A percentile compares a stretch with the other conserved stretches of the same genome.
Evolutionary conservation across 2,329 filamentous ascomycete species (phyloP).

Genomic region (Phoma sp.): DNA sequence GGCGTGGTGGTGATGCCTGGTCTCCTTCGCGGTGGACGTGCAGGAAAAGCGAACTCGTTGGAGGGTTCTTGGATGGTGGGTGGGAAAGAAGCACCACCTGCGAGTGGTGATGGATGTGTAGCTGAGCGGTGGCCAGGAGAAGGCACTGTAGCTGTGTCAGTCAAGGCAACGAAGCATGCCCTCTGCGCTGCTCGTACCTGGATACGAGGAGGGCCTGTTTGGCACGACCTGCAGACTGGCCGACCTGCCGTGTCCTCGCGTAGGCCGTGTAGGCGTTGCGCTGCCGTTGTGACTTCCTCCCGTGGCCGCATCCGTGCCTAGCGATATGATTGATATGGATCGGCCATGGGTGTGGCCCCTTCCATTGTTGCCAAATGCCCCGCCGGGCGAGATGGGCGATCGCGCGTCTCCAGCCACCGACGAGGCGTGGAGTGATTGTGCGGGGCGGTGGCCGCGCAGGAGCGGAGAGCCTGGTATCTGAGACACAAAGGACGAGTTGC

Average conservation of each 20-base stretch:
- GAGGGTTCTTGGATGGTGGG: conserved; percentile 34
- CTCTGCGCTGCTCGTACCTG: conserved; percentile 28
- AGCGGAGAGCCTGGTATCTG: conserved; percentile 34
- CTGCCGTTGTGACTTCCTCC: conserved; percentile 38
- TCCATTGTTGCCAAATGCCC: conserved; percentile 33
- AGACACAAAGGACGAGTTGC: conserved; percentile 45
- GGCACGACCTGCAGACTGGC: conserved; percentile 80
- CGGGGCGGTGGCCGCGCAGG: conserved; percentile 69
- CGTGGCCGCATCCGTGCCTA: conserved; percentile 52
- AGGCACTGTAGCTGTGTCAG: conserved; percentile 34
- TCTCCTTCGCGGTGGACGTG: conserved; percentile 34
- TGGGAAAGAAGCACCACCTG: conserved; percentile 49
- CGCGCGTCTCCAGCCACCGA: conserved; percentile 36
- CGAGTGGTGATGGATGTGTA: conserved; percentile 52
- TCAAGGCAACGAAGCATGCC: background rate
- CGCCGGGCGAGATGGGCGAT: conserved; percentile 31
- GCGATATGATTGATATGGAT: conserved; percentile 58
- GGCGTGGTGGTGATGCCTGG: conserved; percentile 47
- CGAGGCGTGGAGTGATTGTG: conserved; percentile 65
- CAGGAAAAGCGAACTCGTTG: conserved; percentile 39
- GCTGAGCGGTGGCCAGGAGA: conserved; percentile 41
- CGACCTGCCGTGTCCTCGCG: conserved; percentile 74
- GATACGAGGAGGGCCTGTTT: conserved; percentile 45
- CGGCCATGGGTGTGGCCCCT: conserved; percentile 50
- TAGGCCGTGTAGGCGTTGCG: conserved; percentile 52